A percentile compares a stretch with the other conserved stretches of the same genome.
These are phyloP conservation scores for Globisporangium viniferum DNA, from an alignment of 352 stramenopile species.

Conservation along the genomic window DNA sequence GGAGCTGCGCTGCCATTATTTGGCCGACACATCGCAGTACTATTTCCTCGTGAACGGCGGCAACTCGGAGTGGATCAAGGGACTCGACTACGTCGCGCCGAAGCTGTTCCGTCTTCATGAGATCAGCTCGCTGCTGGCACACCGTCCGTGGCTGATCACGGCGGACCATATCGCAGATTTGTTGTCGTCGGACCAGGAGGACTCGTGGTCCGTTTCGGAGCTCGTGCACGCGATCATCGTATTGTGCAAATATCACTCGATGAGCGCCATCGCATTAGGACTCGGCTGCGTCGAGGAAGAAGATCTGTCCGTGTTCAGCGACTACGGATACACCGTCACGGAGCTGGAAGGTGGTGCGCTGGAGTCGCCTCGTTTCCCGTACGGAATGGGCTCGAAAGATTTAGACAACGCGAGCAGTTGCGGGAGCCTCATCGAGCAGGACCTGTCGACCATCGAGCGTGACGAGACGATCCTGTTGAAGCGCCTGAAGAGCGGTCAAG, in stretches of 20 bases:
- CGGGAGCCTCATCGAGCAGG: constrained; percentile 45
- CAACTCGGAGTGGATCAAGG: constrained; percentile 77
- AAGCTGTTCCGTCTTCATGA: constrained; percentile 85
- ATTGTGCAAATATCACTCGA: constrained; percentile 79
- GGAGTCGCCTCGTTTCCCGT: constrained; percentile 21
- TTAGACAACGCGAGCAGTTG: constrained; percentile 37
- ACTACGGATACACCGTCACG: constrained; percentile 44
- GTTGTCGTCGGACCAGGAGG: constrained; percentile 60
- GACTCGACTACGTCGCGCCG: constrained; percentile 72
- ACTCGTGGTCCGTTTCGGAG: constrained; percentile 86
- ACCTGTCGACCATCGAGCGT: constrained; percentile 69
- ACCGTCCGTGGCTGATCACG: constrained; percentile 84
- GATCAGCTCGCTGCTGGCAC: constrained; percentile 76
- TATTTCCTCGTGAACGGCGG: constrained; percentile 84
- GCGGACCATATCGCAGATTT: constrained; percentile 72
- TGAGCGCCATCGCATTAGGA: constrained; percentile 74
- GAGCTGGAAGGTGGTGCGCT: constrained; percentile 4
- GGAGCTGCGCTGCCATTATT: constrained; percentile 77
- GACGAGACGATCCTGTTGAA: constrained; percentile 71
- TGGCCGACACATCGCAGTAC: constrained; percentile 77
- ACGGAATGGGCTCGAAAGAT: constrained; percentile 20
- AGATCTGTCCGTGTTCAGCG: constrained; percentile 64
- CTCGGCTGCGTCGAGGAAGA: constrained; percentile 76
- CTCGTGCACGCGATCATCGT: constrained; percentile 86
- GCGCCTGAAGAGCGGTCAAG: constrained; percentile 55